These are phyloP conservation scores for Adenanthera pavonina DNA, from an alignment of 306 rosid genomes.

Conservation along the genomic window DNA sequence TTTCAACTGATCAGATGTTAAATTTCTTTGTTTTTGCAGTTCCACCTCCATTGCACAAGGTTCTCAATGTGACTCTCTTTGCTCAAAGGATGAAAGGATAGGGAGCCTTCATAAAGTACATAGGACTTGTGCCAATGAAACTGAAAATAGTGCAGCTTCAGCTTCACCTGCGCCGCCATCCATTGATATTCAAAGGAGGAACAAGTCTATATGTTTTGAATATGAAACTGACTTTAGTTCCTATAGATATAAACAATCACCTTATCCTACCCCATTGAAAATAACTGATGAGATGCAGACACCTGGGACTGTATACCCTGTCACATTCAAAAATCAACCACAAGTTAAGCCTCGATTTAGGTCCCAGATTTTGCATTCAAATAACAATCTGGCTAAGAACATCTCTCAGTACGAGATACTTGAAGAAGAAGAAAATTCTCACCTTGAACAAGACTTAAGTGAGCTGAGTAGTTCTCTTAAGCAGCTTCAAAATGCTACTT, in stretches of 20 bases:
- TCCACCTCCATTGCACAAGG: slow-evolving; percentile 43
- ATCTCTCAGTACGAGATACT: slow-evolving; percentile 45
- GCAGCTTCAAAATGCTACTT: slow-evolving; percentile 46
- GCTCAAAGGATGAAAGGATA: slow-evolving; percentile 34
- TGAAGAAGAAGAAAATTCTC: slow-evolving; percentile 51
- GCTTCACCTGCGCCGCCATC: slow-evolving; percentile 44
- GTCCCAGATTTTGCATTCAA: slow-evolving; percentile 65
- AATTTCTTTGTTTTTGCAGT: slow-evolving; percentile 32
- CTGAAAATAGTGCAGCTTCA: slow-evolving; percentile 43
- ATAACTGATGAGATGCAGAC: slow-evolving; percentile 82
- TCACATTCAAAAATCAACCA: slow-evolving; percentile 45
- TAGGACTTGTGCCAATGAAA: background rate
- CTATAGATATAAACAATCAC: slow-evolving; percentile 49
- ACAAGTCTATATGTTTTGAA: slow-evolving; percentile 73
- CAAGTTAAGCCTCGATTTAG: slow-evolving; percentile 59
- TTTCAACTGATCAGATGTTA: background rate
- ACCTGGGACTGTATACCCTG: slow-evolving; percentile 77
- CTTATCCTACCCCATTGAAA: slow-evolving; percentile 77
- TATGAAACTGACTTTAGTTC: slow-evolving; percentile 57
- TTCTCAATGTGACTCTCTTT: slow-evolving; percentile 24
- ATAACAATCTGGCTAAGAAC: slow-evolving; percentile 48
- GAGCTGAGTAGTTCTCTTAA: slow-evolving; percentile 53
- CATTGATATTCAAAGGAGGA: slow-evolving; percentile 44
- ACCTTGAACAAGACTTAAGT: slow-evolving; percentile 46
- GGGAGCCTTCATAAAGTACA: slow-evolving; percentile 19